Conservation (phyloP, 2,329 filamentous ascomycete genomes). For the Aspergillus ruber region DNA sequence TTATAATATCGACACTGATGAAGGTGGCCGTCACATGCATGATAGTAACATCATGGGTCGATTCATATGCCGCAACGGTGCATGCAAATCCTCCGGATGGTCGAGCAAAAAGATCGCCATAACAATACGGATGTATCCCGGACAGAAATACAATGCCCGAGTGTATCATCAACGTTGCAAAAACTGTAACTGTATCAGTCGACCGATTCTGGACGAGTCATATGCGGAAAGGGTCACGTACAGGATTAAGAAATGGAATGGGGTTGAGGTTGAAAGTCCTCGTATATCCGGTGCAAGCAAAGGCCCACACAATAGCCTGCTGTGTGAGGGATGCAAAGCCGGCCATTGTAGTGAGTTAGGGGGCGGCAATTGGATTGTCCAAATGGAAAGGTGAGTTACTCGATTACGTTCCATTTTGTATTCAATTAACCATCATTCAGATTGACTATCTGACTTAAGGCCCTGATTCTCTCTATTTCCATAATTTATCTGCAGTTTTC, state of each 20-base stretch:
- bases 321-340: conserved; percentile 29
- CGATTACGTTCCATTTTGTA: background rate
- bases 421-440: background rate
- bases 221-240: conserved; percentile 41
- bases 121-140: conserved; percentile 36
- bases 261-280: conserved; percentile 21
- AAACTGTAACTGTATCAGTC: conserved; percentile 27
- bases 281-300: conserved; percentile 9
- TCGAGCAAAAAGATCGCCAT: conserved; percentile 38
- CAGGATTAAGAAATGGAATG: conserved; percentile 38
- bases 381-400: background rate
- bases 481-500: too few species aligned
- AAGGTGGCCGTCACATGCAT: conserved; percentile 18
- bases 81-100: conserved; percentile 30
- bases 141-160: conserved; percentile 36
- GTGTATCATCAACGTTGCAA: conserved; percentile 41
- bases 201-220: conserved; percentile 29
- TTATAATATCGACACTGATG: conserved; percentile 21
- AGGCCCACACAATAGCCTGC: conserved; percentile 19
- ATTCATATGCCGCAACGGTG: conserved; percentile 32
- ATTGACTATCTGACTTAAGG: background rate
- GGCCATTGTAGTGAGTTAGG: conserved; percentile 16
- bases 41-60: conserved; percentile 40
- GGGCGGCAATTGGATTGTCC: background rate
- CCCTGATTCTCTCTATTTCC: too few species aligned